phyloP scores from a whole-genome alignment of 805 yeast genomes.

The Dipodascus geniculatus region DNA sequence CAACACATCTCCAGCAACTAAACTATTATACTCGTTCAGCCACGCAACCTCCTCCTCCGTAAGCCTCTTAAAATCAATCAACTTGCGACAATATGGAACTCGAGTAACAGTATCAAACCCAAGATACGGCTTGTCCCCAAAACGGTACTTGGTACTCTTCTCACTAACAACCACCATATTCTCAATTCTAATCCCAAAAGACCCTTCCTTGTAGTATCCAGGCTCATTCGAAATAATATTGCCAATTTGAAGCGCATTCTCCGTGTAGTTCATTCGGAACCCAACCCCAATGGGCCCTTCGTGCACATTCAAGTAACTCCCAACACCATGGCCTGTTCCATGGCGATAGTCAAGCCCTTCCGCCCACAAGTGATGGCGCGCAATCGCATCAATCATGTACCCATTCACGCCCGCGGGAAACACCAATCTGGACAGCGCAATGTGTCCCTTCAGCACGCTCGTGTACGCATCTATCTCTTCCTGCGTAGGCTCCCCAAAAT shows the following conservation, averaged over 20 bases:
- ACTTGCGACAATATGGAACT: slow-evolving; percentile 68
- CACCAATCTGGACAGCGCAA: slow-evolving; percentile 68
- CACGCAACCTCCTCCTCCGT: slow-evolving; percentile 49
- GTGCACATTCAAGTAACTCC: slow-evolving; percentile 84
- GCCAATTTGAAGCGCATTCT: slow-evolving; percentile 48
- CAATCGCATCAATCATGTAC: slow-evolving; percentile 62
- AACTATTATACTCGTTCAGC: slow-evolving; percentile 56
- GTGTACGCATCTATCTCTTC: slow-evolving; percentile 65
- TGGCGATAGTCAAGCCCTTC: slow-evolving; percentile 81
- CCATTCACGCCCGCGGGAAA: slow-evolving; percentile 76
- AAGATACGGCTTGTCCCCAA: slow-evolving; percentile 45
- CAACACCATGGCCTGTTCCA: slow-evolving; percentile 98
- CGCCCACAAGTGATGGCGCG: slow-evolving; percentile 73
- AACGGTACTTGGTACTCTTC: slow-evolving; percentile 30
- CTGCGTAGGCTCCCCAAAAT: slow-evolving; percentile 44
- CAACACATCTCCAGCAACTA: slow-evolving; percentile 30
- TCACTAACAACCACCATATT: slow-evolving; percentile 55
- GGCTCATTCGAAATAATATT: slow-evolving; percentile 86
- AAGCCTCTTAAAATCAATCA: slow-evolving; percentile 53
- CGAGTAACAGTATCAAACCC: slow-evolving; percentile 76
- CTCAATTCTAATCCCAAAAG: slow-evolving; percentile 83
- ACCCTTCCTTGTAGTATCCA: slow-evolving; percentile 81
- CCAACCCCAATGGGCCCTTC: slow-evolving; percentile 89
- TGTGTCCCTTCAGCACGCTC: slow-evolving; percentile 80
- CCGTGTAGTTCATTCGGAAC: slow-evolving; percentile 34